Base-by-base conservation (phyloP, 352 stramenopile genomes). In the Pythium chondricola region DNA sequence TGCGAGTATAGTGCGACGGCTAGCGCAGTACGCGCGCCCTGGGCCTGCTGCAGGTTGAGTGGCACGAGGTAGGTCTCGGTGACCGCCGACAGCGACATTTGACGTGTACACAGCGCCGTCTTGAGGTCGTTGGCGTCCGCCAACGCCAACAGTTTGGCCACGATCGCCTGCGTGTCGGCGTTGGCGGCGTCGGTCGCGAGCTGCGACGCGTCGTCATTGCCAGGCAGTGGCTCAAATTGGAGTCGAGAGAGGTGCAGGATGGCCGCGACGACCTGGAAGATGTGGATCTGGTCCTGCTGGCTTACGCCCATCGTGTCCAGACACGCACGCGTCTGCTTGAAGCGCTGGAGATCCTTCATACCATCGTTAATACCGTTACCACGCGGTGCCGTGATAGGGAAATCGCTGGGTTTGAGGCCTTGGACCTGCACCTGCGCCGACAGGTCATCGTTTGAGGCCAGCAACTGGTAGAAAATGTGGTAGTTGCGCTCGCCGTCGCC, bases 401-500 rank as follows among this genome's bases (percentile, higher is more conserved):
- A 98, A 37, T 94, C 75, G 27, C 78, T 71, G 14, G 85, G 67
- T 35, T 80, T 51, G 52, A 83, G 65, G 8, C 90, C 72, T 6
- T 71, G 63, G n/a, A 97, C 66, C 32, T 89, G 65, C 7, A 91
- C 69, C 26, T 78, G 70, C 20, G 66, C 45, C 8, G 65, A 82
- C 46, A 74, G 67, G 26, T 80, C 62, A 14, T 73, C 70, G 0
- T 65, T 61, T 1, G 77, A 70, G 14, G 79, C 76, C 9, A 93
- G 65, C 27, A 99, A 59, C 56, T 98, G 86, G 74, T 99, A 99
- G 63, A 99, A 99, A 44, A 99, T 97, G 69, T 99, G 96, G 79
- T 98, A 99, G 72, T 99, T 99, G 42, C 96, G 74, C 65, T 99
- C 96, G 13, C 87, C 88, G 38, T 86, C 46, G n/a, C 78, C 82